phyloP scores from a whole-genome alignment of 1,284 basidiomycete genomes.

The Singerocomus inundabilis region DNA sequence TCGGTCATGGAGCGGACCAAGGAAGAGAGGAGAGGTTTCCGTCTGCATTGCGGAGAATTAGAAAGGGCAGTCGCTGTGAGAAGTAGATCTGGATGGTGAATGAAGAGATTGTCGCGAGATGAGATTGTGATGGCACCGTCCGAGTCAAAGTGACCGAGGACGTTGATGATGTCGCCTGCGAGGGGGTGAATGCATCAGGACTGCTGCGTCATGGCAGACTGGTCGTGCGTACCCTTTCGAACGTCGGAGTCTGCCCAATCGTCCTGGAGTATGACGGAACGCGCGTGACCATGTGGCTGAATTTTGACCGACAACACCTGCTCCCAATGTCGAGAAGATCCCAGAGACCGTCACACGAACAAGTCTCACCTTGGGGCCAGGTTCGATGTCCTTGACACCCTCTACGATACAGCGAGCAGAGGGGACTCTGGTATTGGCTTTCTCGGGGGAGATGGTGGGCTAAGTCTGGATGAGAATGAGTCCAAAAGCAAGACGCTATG shows the following conservation, averaged over 20 bases:
- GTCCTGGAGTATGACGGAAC: slow-evolving; percentile 57
- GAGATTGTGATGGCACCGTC: slow-evolving; percentile 55
- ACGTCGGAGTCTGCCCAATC: slow-evolving; percentile 66
- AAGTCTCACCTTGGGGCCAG: slow-evolving; percentile 15
- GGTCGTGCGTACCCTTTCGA: slow-evolving; percentile 42
- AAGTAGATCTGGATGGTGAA: slow-evolving; percentile 88
- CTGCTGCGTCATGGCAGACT: not conserved
- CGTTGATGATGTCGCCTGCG: slow-evolving; percentile 75
- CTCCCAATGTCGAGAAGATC: slow-evolving; percentile 3
- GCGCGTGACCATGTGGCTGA: slow-evolving; percentile 39
- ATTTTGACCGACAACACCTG: slow-evolving; percentile 46
- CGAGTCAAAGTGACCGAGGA: slow-evolving; percentile 59
- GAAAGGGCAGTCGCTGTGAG: slow-evolving; percentile 87
- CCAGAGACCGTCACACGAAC: not conserved
- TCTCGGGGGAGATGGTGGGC: slow-evolving; percentile 18
- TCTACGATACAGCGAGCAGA: slow-evolving; percentile 55
- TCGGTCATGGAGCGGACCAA: slow-evolving; percentile 58
- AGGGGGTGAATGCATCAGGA: not conserved
- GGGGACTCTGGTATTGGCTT: slow-evolving; percentile 31
- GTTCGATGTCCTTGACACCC: slow-evolving; percentile 35
- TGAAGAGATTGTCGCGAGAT: slow-evolving; percentile 60
- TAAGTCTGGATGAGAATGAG: slow-evolving; percentile 7
- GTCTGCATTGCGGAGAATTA: slow-evolving; percentile 75
- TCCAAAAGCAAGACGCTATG: not conserved
- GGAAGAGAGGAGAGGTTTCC: slow-evolving; percentile 75